Evolutionary conservation across 164 flowering plant species (phyloP).

Genomic region (Kalanchoe fedtschenkoi): DNA sequence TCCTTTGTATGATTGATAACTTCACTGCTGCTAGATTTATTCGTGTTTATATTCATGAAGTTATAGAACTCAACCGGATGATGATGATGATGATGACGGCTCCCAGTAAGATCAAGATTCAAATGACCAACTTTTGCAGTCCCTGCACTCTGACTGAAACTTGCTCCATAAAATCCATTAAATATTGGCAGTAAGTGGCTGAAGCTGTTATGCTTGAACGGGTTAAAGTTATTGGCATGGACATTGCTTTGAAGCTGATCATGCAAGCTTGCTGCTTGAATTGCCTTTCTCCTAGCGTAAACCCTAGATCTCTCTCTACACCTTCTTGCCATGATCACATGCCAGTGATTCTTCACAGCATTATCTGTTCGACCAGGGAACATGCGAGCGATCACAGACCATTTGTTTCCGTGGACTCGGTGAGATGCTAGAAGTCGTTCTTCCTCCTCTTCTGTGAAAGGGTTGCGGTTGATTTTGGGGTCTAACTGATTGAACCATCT

Average conservation of each 20-base stretch:
- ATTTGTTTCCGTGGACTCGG: slow-evolving; percentile 1
- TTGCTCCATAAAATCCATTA: background rate
- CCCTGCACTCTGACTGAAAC: background rate
- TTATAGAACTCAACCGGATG: slow-evolving; percentile 7
- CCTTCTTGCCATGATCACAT: slow-evolving; percentile 11
- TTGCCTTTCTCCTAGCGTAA: background rate
- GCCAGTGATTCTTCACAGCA: slow-evolving; percentile 10
- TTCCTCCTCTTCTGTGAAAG: slow-evolving; percentile 9
- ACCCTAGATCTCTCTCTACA: slow-evolving; percentile 8
- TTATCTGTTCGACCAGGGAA: slow-evolving; percentile 10
- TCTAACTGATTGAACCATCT: slow-evolving; percentile 9
- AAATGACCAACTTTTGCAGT: background rate
- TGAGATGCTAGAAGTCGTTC: slow-evolving; percentile 6
- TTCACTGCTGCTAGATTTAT: background rate
- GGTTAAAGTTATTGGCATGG: background rate
- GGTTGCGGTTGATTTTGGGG: slow-evolving; percentile 9
- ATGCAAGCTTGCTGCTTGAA: background rate
- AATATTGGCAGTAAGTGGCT: slow-evolving; percentile 1
- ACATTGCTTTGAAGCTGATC: background rate
- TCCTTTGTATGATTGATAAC: slow-evolving; percentile 7
- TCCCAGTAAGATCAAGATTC: background rate
- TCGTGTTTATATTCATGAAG: slow-evolving; percentile 4
- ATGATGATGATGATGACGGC: background rate
- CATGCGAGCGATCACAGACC: slow-evolving; percentile 4
- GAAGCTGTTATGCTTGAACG: slow-evolving; percentile 3